Conservation (phyloP, 208 protist species). For the Naegleria gruberi region DNA sequence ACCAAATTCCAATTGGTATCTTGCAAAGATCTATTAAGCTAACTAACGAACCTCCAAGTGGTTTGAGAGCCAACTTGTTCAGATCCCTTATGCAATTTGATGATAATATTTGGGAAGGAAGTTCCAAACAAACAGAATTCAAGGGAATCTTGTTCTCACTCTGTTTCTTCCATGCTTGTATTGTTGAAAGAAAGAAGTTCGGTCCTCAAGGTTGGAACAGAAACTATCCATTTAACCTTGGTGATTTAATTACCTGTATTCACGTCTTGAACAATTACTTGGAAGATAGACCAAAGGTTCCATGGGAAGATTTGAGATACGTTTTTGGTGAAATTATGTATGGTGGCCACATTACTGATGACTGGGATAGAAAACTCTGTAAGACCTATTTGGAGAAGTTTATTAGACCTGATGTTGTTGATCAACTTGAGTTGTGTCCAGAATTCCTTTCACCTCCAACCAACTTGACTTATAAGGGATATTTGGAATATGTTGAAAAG, state of each 20-base stretch:
- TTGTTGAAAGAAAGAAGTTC: slow-evolving; percentile 96
- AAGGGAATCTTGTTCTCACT: slow-evolving; percentile 94
- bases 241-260: slow-evolving; percentile 91
- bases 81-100: slow-evolving; percentile 89
- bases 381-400: slow-evolving; percentile 84
- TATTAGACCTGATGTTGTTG: slow-evolving; percentile 74
- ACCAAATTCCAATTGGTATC: slow-evolving; percentile 90
- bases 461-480: slow-evolving; percentile 72
- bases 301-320: slow-evolving; percentile 96
- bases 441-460: slow-evolving; percentile 67
- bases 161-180: slow-evolving; percentile 95
- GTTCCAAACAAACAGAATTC: slow-evolving; percentile 89
- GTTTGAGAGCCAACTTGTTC: slow-evolving; percentile 91
- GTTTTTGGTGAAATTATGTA: slow-evolving; percentile 99
- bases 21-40: slow-evolving; percentile 95
- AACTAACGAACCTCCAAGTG: slow-evolving; percentile 81
- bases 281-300: slow-evolving; percentile 87
- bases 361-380: slow-evolving; percentile 93
- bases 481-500: slow-evolving; percentile 84
- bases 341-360: slow-evolving; percentile 97
- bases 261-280: slow-evolving; percentile 95
- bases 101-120: slow-evolving; percentile 87
- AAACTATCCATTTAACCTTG: slow-evolving; percentile 92
- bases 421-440: slow-evolving; percentile 82
- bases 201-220: slow-evolving; percentile 93